These are phyloP conservation scores for Dactylellina drechsleri DNA, from an alignment of 2,329 filamentous ascomycete genomes.

Conservation along the genomic window DNA sequence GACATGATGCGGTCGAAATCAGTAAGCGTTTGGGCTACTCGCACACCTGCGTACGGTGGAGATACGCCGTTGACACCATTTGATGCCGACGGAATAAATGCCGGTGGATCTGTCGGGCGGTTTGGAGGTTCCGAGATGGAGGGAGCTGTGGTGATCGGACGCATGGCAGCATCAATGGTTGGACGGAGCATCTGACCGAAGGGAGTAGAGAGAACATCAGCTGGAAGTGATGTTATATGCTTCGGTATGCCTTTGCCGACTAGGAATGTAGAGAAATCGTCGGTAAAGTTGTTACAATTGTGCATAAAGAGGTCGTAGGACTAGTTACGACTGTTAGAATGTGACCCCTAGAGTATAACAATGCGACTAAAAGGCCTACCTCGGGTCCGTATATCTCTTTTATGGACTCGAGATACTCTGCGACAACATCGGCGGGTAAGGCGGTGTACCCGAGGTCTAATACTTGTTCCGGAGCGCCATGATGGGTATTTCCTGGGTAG, in stretches of 20 bases:
- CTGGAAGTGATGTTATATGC: conserved; percentile 84
- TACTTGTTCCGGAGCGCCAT: conserved; percentile 82
- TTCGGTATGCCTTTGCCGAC: conserved; percentile 87
- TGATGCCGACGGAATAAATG: conserved; percentile 39
- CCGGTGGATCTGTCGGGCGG: conserved; percentile 30
- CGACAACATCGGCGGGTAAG: conserved; percentile 80
- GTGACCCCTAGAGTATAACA: background rate
- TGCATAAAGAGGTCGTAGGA: conserved; percentile 86
- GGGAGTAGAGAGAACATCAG: conserved; percentile 84
- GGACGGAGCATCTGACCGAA: conserved; percentile 89
- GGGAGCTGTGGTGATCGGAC: conserved; percentile 66
- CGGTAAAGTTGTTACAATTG: conserved; percentile 98
- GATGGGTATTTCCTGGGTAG: conserved; percentile 81
- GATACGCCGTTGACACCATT: conserved; percentile 30
- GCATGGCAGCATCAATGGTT: conserved; percentile 74
- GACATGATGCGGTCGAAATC: conserved; percentile 72
- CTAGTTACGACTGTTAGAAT: conserved; percentile 61
- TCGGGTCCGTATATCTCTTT: conserved; percentile 83
- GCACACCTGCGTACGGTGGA: conserved; percentile 66
- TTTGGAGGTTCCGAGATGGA: conserved; percentile 42
- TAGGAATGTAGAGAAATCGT: conserved; percentile 89
- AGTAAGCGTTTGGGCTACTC: conserved; percentile 69
- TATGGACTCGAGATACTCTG: conserved; percentile 87
- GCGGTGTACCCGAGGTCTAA: conserved; percentile 79
- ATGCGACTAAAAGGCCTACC: conserved; percentile 62